Conservation (phyloP, 83 land plant species). For the Isoetes engelmannii region DNA sequence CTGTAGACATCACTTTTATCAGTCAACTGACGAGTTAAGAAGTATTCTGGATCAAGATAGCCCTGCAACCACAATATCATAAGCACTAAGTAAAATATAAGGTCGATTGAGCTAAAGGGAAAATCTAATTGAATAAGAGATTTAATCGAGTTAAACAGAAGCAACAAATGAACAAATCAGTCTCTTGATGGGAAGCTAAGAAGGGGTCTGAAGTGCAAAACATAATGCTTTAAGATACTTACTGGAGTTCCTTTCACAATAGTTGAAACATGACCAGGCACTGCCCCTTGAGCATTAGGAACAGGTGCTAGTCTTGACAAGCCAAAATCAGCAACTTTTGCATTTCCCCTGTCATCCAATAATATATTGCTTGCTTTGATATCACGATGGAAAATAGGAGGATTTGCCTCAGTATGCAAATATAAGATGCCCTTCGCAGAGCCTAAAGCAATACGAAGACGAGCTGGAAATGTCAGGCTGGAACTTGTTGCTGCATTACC, state of each 20-base stretch:
- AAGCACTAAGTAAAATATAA: not conserved
- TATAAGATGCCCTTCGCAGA: conserved; percentile 27
- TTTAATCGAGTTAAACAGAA: not conserved
- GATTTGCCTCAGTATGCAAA: conserved; percentile 29
- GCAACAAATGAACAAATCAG: not conserved
- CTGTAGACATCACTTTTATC: conserved; percentile 39
- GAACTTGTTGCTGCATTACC: conserved; percentile 16
- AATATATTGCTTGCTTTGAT: conserved; percentile 33
- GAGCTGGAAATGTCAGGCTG: conserved; percentile 17
- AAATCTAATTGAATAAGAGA: not conserved
- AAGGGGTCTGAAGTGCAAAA: not conserved
- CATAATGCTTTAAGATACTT: not conserved
- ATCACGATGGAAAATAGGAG: conserved; percentile 38
- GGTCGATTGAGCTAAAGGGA: not conserved
- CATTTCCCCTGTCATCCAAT: conserved; percentile 19
- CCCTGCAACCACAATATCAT: conserved; percentile 14
- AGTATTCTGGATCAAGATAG: conserved; percentile 34
- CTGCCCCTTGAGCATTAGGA: conserved; percentile 15
- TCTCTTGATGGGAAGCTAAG: not conserved
- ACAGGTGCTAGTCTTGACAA: conserved; percentile 22
- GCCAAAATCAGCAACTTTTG: conserved; percentile 33
- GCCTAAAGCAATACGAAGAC: conserved; percentile 23
- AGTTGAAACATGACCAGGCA: conserved; percentile 21
- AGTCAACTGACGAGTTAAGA: conserved; percentile 24
- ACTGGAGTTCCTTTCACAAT: conserved; percentile 28